Evolutionary conservation across 2,329 filamentous ascomycete species (phyloP).

Genomic region (Aspergillus sp.): DNA sequence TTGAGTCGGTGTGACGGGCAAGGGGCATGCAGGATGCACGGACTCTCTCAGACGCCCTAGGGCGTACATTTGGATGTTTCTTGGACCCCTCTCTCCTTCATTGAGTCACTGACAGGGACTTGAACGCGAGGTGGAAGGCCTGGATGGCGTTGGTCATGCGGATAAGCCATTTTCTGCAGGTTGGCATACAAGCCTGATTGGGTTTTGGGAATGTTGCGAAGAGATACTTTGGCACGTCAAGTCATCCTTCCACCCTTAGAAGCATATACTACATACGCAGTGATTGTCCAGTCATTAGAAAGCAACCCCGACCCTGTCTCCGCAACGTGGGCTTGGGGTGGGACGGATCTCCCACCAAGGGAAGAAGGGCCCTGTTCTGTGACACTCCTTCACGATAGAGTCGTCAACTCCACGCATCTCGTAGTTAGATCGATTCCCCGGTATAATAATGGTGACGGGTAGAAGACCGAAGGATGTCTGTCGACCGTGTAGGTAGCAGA

Average conservation of each 20-base stretch:
- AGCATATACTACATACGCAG: background rate
- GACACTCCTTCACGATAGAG: background rate
- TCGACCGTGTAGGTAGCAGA: background rate
- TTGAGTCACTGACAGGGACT: conserved; percentile 2
- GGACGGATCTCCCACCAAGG: background rate
- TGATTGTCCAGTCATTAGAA: too few species aligned
- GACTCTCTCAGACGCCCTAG: conserved; percentile 2
- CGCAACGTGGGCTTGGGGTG: background rate
- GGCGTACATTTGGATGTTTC: background rate
- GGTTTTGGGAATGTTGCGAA: background rate
- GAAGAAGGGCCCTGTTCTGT: background rate
- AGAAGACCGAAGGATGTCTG: background rate
- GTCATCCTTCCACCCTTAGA: background rate
- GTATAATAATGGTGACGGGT: background rate
- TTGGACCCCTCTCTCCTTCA: background rate
- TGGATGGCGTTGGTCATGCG: background rate
- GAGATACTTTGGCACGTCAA: background rate
- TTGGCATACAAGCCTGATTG: background rate
- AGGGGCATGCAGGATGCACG: conserved; percentile 9
- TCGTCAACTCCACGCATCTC: too few species aligned
- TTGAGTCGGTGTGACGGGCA: conserved; percentile 10
- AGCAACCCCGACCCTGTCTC: background rate
- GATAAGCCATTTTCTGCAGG: background rate
- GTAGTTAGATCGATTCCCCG: too few species aligned
- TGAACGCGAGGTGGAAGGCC: background rate